Conservation (phyloP, 2,329 filamentous ascomycete species). For the Massarina eburnea region DNA sequence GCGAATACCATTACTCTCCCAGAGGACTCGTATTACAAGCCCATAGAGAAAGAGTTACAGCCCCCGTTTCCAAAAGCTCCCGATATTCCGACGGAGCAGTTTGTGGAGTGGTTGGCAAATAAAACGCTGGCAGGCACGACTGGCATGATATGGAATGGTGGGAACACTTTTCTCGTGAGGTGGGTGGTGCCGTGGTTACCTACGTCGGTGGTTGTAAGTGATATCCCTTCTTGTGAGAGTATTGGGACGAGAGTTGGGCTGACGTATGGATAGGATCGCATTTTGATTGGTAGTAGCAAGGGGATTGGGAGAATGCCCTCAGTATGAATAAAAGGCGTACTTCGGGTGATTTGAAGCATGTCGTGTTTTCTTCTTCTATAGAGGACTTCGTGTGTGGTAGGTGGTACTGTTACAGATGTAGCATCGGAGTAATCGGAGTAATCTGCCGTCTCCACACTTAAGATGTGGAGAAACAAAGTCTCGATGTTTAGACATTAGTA, state of each 20-base stretch:
- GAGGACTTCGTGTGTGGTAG: not conserved
- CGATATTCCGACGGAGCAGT: not conserved
- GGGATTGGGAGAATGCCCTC: not conserved
- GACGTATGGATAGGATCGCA: not conserved
- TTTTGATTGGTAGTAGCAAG: not conserved
- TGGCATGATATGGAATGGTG: not conserved
- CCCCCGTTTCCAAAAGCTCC: too few relatives aligned
- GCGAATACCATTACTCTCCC: not conserved
- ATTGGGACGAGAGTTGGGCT: not conserved
- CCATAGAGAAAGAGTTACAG: conserved; percentile 3
- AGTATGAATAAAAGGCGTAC: not conserved
- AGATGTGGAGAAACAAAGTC: not conserved
- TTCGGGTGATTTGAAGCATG: not conserved
- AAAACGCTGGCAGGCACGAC: not conserved
- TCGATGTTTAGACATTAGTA: not conserved
- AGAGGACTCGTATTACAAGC: conserved; percentile 1
- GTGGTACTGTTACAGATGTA: too few relatives aligned
- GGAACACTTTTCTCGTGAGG: not conserved
- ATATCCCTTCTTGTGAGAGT: not conserved
- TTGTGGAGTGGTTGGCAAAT: not conserved
- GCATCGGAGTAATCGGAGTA: too few relatives aligned
- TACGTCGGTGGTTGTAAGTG: not conserved
- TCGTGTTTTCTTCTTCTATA: not conserved
- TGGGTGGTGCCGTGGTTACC: not conserved
- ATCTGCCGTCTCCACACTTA: too few relatives aligned